These are phyloP conservation scores for Termitomyces heimii DNA, from an alignment of 768 basidiomycete species.

Conservation along the genomic window DNA sequence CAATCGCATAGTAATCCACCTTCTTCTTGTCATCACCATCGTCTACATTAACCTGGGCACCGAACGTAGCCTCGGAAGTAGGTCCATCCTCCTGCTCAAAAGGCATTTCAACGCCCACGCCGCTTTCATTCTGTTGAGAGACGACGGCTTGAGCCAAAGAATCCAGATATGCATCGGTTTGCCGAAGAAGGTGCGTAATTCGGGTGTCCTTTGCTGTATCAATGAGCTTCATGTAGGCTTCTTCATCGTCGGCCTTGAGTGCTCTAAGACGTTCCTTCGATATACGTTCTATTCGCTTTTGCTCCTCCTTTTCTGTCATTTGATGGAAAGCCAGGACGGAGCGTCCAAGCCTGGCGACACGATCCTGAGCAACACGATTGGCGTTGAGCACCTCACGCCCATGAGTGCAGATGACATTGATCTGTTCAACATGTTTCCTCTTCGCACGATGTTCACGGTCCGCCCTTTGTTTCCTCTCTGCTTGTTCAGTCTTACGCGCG, in stretches of 20 bases:
- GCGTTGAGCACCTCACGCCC: conserved; percentile 68
- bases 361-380: conserved; percentile 57
- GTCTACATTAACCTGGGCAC: conserved; percentile 69
- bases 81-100: conserved; percentile 68
- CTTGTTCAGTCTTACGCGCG: conserved; percentile 81
- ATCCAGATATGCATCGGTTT: conserved; percentile 94
- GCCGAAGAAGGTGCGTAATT: conserved; percentile 91
- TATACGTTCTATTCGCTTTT: conserved; percentile 92
- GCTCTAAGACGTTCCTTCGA: conserved; percentile 98
- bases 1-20: conserved; percentile 95
- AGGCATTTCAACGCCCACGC: conserved; percentile 33
- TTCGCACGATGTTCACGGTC: conserved; percentile 94
- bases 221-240: conserved; percentile 98
- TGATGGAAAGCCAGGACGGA: conserved; percentile 80
- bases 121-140: conserved; percentile 81
- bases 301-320: conserved; percentile 95
- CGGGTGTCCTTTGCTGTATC: conserved; percentile 99
- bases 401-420: conserved; percentile 80
- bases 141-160: conserved; percentile 91
- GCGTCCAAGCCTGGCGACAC: conserved; percentile 70
- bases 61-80: conserved; percentile 85
- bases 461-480: conserved; percentile 85
- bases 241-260: conserved; percentile 96
- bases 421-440: conserved; percentile 93
- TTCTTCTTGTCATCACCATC: conserved; percentile 59